Conservation (phyloP, 192 early-diverging fungal species). For the Neocallimastix lanati region DNA sequence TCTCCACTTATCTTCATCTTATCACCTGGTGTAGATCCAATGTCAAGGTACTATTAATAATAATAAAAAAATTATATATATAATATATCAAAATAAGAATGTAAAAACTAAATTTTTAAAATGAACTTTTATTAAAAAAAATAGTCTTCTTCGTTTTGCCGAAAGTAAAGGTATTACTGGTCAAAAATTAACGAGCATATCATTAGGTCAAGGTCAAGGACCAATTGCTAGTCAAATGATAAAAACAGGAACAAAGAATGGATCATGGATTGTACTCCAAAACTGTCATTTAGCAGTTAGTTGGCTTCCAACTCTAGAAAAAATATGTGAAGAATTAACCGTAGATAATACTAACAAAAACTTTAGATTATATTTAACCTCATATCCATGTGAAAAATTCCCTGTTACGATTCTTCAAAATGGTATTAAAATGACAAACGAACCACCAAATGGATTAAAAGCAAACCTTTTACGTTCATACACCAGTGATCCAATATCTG, state of each 20-base stretch:
- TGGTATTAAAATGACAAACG: constrained; percentile 49
- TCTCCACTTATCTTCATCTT: constrained; percentile 39
- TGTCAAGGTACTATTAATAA: constrained; percentile 29
- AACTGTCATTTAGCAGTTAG: constrained; percentile 41
- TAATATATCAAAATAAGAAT: constrained; percentile 9
- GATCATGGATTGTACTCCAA: constrained; percentile 30
- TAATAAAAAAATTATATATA: constrained; percentile 24
- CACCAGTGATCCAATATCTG: constrained; percentile 34
- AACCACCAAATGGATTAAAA: constrained; percentile 38
- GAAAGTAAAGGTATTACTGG: constrained; percentile 36
- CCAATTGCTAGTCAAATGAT: constrained; percentile 42
- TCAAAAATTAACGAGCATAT: constrained; percentile 30
- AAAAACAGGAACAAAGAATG: constrained; percentile 29
- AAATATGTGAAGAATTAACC: constrained; percentile 35
- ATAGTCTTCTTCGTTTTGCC: constrained; percentile 37
- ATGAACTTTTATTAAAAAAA: too few relatives aligned
- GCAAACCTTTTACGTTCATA: constrained; percentile 38
- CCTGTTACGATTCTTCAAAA: constrained; percentile 33
- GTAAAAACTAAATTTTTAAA: constrained; percentile 6
- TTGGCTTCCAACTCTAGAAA: constrained; percentile 19
- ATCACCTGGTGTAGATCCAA: constrained; percentile 44
- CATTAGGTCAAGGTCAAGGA: constrained; percentile 42
- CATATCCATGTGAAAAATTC: constrained; percentile 36
- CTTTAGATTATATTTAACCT: constrained; percentile 40
- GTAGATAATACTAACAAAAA: constrained; percentile 40